These are phyloP conservation scores for Trichosporon ovoides DNA, from an alignment of 1,284 basidiomycete genomes.

Conservation along the genomic window DNA sequence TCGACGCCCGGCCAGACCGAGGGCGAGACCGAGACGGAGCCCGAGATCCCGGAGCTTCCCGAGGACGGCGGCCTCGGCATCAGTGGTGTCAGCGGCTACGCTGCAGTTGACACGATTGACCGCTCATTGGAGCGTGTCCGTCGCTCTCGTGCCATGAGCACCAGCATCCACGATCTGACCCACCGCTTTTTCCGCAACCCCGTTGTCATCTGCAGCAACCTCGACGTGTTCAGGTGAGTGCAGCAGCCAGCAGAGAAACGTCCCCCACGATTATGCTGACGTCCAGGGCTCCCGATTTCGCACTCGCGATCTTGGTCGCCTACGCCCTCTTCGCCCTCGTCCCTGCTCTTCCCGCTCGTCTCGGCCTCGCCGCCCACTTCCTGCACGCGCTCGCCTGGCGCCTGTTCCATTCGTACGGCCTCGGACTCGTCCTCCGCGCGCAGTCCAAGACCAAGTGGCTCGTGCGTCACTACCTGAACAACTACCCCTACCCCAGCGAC, in stretches of 20 bases:
- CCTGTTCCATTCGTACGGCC: conserved; percentile 78
- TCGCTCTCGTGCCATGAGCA: conserved; percentile 27
- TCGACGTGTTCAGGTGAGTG: conserved; percentile 75
- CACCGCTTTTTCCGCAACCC: conserved; percentile 89
- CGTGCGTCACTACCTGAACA: conserved; percentile 87
- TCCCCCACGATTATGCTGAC: not conserved
- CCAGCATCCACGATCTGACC: conserved; percentile 81
- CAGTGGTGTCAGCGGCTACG: not conserved
- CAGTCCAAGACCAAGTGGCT: conserved; percentile 84
- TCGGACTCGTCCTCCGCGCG: conserved; percentile 74
- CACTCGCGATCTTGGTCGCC: conserved; percentile 57
- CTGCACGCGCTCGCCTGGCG: conserved; percentile 81
- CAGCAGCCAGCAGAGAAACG: not conserved
- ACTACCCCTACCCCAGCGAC: conserved; percentile 68
- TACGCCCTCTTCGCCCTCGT: conserved; percentile 55
- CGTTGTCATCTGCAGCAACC: conserved; percentile 69
- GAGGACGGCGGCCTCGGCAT: conserved; percentile 5
- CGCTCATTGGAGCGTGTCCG: not conserved
- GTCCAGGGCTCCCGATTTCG: conserved; percentile 61
- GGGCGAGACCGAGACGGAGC: conserved; percentile 64
- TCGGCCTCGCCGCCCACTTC: conserved; percentile 64
- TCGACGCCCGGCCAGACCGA: conserved; percentile 64
- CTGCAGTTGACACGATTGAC: not conserved
- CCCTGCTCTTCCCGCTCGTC: conserved; percentile 42
- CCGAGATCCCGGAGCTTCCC: conserved; percentile 40